Percentiles rank a stretch among this genome's conserved stretches.
Evolutionary conservation across 805 yeast species (phyloP).

Genomic region (Pichia membranifaciens): DNA sequence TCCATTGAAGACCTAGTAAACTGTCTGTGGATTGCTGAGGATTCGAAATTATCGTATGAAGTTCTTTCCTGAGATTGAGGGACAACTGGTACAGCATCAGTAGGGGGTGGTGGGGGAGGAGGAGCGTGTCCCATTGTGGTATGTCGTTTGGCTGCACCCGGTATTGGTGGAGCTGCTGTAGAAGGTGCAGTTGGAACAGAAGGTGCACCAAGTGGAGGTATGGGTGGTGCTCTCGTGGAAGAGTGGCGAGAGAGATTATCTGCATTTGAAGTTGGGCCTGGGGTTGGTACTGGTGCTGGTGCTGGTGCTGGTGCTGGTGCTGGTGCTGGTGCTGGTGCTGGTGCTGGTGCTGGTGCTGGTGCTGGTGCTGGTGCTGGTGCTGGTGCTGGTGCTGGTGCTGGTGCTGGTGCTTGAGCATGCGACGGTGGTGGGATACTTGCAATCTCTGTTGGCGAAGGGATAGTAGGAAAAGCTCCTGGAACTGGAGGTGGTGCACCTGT

Average conservation of each 20-base stretch:
- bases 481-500: background rate
- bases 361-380: background rate
- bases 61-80: background rate
- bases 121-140: slow-evolving; percentile 13
- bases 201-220: background rate
- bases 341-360: background rate
- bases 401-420: slow-evolving; percentile 9
- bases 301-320: slow-evolving; percentile 2
- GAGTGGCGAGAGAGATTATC: slow-evolving; percentile 1
- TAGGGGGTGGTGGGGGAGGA: slow-evolving; percentile 23
- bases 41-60: background rate
- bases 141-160: background rate
- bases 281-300: slow-evolving; percentile 11
- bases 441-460: background rate
- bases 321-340: slow-evolving; percentile 7
- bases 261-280: slow-evolving; percentile 17
- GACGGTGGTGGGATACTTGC: slow-evolving; percentile 8
- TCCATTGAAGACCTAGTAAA: slow-evolving; percentile 9
- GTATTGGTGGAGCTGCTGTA: slow-evolving; percentile 6
- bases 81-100: background rate
- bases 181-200: background rate
- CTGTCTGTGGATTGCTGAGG: background rate
- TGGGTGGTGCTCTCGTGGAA: background rate
- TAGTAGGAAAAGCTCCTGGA: background rate
- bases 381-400: slow-evolving; percentile 3